Base-by-base conservation (phyloP, 164 flowering plant species). In the Paratinospora sagittata region DNA sequence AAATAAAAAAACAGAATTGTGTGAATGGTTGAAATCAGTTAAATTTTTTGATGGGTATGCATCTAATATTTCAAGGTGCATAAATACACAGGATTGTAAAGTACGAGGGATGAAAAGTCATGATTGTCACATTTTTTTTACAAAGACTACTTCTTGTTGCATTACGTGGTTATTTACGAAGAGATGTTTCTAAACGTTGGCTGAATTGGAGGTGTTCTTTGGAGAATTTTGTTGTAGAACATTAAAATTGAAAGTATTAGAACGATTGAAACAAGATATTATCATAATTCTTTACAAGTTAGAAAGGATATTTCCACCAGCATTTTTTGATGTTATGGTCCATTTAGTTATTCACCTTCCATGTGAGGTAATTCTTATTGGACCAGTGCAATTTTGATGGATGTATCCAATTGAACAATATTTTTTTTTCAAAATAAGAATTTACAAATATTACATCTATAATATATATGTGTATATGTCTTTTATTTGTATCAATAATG, bases 11-110 rank as follows among this genome's bases (percentile, higher is more conserved):
- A 11, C 9, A 41, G 27, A 21, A 21, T 39, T 41, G 0, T 23
- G 6, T 26, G 11, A 27, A 13, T 63, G 36, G 37, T 27, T 63
- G 66, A 30, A 63, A 43, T n/a, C 55, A 14, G 69, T 66, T 8
- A 66, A 66, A 47, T 66, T 66, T 66, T 33, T 55, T 1, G 30
- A 66, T 66, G 69, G 69, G 2, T 39, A 21, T 66, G 55, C 55
- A n/a, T 66, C 58, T 14, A 49, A 49, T 49, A 49, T 49, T 49
- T 49, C 58, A 1, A 11, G 58, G 21, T 16, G 58, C 17, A 19
- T 19, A 14, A 49, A 49, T 49, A 49, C 5, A 4, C 2, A 17
- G 21, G 58, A 49, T 14, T 16, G 58, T 30, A 2, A 30, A 30
- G 34, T 30, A 4, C 4, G 2, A 30, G 34, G 4, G 4, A 30